A percentile compares a stretch with the other conserved stretches of the same genome.
These are phyloP conservation scores for Phialophora tarda DNA, from an alignment of 2,329 filamentous ascomycete species.

Conservation along the genomic window DNA sequence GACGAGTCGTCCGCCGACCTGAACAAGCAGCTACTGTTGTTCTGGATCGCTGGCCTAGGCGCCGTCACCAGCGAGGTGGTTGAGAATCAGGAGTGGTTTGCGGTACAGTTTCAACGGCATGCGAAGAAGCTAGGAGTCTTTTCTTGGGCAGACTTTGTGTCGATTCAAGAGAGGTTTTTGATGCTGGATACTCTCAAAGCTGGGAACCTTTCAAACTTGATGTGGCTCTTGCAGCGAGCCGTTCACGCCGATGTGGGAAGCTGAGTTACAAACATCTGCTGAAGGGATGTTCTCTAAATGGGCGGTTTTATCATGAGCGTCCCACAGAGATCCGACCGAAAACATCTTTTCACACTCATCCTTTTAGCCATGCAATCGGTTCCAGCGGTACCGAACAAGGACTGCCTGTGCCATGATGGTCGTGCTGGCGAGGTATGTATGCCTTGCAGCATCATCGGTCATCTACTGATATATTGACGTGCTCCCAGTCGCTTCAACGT, in stretches of 20 bases:
- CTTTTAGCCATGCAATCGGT: neutral
- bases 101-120: conserved; percentile 28
- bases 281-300: neutral
- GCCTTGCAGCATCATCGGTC: neutral
- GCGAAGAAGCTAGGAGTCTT: conserved; percentile 25
- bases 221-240: conserved; percentile 28
- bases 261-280: neutral
- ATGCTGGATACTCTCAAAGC: conserved; percentile 22
- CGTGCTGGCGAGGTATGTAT: neutral
- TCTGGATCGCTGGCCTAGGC: conserved; percentile 27
- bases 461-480: neutral
- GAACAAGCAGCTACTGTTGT: conserved; percentile 18
- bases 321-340: neutral
- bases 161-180: conserved; percentile 26
- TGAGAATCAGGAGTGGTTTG: conserved; percentile 33
- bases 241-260: conserved; percentile 14
- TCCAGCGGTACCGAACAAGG: no score
- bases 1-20: neutral
- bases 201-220: conserved; percentile 20
- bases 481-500: neutral
- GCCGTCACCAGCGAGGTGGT: conserved; percentile 25
- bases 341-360: neutral
- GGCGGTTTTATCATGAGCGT: neutral
- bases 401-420: no score
- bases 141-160: conserved; percentile 24